phyloP scores from a whole-genome alignment of 2,329 filamentous ascomycete genomes.

The Fusarium metavorans region DNA sequence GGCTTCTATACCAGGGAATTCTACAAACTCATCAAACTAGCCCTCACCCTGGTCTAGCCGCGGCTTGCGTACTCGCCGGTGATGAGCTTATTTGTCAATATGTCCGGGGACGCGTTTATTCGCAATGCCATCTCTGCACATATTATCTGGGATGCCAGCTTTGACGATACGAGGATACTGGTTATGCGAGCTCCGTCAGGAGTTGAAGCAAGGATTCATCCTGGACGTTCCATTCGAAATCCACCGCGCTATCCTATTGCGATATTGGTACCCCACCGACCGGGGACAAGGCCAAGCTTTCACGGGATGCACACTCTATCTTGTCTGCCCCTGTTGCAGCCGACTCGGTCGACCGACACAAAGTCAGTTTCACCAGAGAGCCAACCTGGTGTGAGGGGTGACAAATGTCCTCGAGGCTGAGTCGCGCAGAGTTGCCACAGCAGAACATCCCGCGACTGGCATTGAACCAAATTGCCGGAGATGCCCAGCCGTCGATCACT shows the following conservation, averaged over 20 bases:
- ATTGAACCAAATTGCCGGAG: conserved; percentile 2
- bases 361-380: conserved; percentile 8
- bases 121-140: not conserved
- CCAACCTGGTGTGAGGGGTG: conserved; percentile 35
- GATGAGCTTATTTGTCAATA: conserved; percentile 36
- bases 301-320: conserved; percentile 14
- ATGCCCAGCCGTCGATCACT: conserved; percentile 20
- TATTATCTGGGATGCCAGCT: not conserved
- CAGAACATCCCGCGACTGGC: not conserved
- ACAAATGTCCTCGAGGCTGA: conserved; percentile 22
- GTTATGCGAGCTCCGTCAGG: not conserved
- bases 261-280: not conserved
- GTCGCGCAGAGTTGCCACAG: not conserved
- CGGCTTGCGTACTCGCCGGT: conserved; percentile 25
- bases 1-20: conserved; percentile 7
- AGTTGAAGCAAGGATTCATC: not conserved
- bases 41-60: conserved; percentile 17
- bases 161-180: not conserved
- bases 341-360: conserved; percentile 1
- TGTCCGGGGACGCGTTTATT: conserved; percentile 22
- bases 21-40: conserved; percentile 37
- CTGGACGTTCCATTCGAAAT: conserved; percentile 11
- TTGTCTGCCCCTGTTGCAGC: conserved; percentile 1
- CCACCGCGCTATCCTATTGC: conserved; percentile 29
- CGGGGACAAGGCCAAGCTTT: conserved; percentile 12